phyloP scores from a whole-genome alignment of 108 stramenopile species.

The Bacterosira constricta region DNA sequence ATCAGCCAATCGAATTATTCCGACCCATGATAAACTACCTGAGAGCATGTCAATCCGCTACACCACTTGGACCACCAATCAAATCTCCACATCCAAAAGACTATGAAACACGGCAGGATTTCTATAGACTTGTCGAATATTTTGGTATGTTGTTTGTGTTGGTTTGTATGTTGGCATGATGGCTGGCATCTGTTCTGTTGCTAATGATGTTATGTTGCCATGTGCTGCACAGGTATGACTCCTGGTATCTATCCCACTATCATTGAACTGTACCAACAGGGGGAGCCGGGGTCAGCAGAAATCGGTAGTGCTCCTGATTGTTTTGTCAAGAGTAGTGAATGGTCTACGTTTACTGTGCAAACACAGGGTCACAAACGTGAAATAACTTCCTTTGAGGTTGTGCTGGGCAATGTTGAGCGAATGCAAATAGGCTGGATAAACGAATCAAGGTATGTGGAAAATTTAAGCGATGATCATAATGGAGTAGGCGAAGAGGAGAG shows the following conservation, averaged over 20 bases:
- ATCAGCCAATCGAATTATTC: constrained; percentile 50
- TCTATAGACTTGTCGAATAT: constrained; percentile 55
- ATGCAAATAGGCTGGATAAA: constrained; percentile 33
- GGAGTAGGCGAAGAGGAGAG: constrained; percentile 38
- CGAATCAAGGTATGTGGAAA: constrained; percentile 24
- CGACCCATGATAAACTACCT: constrained; percentile 45
- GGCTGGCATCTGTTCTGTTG: no score
- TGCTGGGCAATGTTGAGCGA: constrained; percentile 40
- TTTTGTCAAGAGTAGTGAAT: constrained; percentile 18
- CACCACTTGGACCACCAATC: constrained; percentile 25
- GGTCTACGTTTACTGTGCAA: constrained; percentile 36
- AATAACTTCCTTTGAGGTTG: constrained; percentile 38
- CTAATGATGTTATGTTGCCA: no score
- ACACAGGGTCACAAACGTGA: constrained; percentile 22
- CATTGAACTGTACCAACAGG: constrained; percentile 29
- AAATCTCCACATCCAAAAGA: constrained; percentile 18
- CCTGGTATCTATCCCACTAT: constrained; percentile 40
- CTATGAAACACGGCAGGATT: constrained; percentile 27
- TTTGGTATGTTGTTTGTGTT: no score
- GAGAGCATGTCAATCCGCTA: constrained; percentile 28
- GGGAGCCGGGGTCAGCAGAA: constrained; percentile 14
- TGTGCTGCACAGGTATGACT: no score
- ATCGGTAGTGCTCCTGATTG: constrained; percentile 24
- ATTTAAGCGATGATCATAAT: constrained; percentile 24
- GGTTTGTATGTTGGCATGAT: no score